These are phyloP conservation scores for barrel medic (Medicago truncatula) DNA, from an alignment of 306 rosid genomes.

Conservation along the genomic window MtrunA17r5.0-ANR NC_053049.1:14321001-14321500, in stretches of 20 bases:
- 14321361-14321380: conserved; percentile 32
- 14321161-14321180: conserved; percentile 25
- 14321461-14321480: conserved; percentile 86
- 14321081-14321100: neutral
- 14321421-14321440: conserved; percentile 90
- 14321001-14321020: conserved; percentile 99
- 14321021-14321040: conserved; percentile 42
- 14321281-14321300: conserved; percentile 8
- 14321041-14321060: neutral
- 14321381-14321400: conserved; percentile 98
- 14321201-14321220: conserved; percentile 16
- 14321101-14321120: neutral
- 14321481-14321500: conserved; percentile 79
- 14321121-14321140: too few species aligned
- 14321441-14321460: conserved; percentile 90
- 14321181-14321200: conserved; percentile 12
- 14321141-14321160: neutral
- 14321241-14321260: conserved; percentile 4
- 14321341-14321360: conserved; percentile 20
- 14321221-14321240: neutral
- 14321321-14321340: conserved; percentile 2
- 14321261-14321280: conserved; percentile 1
- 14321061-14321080: conserved; percentile 4
- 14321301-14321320: conserved; percentile 7
- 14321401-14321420: conserved; percentile 99